Conservation (phyloP, 495 filamentous ascomycete species). For the Penicillium verhagenii region DNA sequence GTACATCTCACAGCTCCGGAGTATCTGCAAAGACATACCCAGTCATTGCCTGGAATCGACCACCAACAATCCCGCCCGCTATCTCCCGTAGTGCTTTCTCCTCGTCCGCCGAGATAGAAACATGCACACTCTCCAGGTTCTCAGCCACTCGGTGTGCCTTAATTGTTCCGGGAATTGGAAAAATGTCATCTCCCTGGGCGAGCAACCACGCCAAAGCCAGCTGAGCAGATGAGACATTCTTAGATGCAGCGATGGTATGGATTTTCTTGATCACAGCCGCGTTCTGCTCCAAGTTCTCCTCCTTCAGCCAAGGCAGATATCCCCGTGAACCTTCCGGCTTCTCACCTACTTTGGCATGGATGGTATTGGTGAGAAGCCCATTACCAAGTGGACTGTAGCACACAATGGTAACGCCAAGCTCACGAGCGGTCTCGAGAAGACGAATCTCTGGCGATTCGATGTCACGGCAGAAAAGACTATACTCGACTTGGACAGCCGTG, state of each 20-base stretch:
- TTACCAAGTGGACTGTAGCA: slow-evolving; percentile 61
- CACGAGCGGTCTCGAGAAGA: slow-evolving; percentile 55
- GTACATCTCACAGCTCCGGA: too few relatives aligned
- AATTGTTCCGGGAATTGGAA: slow-evolving; percentile 62
- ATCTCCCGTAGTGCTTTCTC: slow-evolving; percentile 14
- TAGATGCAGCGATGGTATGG: slow-evolving; percentile 42
- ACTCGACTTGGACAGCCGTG: slow-evolving; percentile 65
- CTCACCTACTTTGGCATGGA: slow-evolving; percentile 48
- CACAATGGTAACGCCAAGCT: slow-evolving; percentile 62
- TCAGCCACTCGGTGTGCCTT: slow-evolving; percentile 55
- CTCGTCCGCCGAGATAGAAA: slow-evolving; percentile 15
- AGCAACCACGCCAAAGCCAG: slow-evolving; percentile 60
- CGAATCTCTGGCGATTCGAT: slow-evolving; percentile 52
- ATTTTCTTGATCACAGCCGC: slow-evolving; percentile 45
- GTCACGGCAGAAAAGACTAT: slow-evolving; percentile 56
- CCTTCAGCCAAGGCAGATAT: slow-evolving; percentile 44
- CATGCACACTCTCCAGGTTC: slow-evolving; percentile 38
- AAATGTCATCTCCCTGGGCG: slow-evolving; percentile 57
- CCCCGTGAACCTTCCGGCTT: slow-evolving; percentile 37
- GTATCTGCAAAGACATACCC: slow-evolving; percentile 27
- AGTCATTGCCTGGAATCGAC: slow-evolving; percentile 20
- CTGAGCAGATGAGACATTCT: slow-evolving; percentile 48
- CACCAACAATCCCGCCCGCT: slow-evolving; percentile 10
- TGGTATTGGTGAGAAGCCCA: slow-evolving; percentile 53
- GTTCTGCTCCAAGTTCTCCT: slow-evolving; percentile 54